Evolutionary conservation across 352 stramenopile species (phyloP).

Genomic region (Phytopythium chamaehyphon): DNA sequence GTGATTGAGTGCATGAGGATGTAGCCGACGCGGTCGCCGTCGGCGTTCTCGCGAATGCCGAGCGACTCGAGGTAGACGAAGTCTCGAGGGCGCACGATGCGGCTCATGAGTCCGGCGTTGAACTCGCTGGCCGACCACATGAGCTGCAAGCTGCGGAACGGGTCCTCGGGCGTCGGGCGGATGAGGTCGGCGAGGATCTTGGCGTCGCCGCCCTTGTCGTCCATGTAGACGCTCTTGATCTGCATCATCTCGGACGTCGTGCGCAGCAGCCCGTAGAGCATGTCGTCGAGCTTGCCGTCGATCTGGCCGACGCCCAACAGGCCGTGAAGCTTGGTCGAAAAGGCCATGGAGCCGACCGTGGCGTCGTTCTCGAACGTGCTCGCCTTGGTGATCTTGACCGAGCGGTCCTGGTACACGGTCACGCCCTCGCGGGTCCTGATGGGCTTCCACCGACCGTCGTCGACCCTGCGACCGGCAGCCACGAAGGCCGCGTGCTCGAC

Average conservation of each 20-base stretch:
- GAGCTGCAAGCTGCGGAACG: slow-evolving; percentile 37
- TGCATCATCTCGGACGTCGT: slow-evolving; percentile 20
- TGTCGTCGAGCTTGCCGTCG: slow-evolving; percentile 39
- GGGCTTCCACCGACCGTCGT: slow-evolving; percentile 33
- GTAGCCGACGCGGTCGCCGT: slow-evolving; percentile 48
- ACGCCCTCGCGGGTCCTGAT: slow-evolving; percentile 22
- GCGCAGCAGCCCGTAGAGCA: slow-evolving; percentile 37
- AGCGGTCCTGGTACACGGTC: slow-evolving; percentile 21
- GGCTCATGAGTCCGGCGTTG: slow-evolving; percentile 17
- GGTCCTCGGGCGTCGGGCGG: slow-evolving; percentile 25
- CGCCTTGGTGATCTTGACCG: background rate
- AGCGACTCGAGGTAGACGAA: slow-evolving; percentile 42
- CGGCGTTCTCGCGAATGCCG: slow-evolving; percentile 31
- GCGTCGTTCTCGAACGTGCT: slow-evolving; percentile 10
- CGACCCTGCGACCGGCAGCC: slow-evolving; percentile 14
- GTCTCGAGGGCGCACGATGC: slow-evolving; percentile 38
- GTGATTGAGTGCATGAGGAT: slow-evolving; percentile 50
- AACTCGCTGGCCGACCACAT: slow-evolving; percentile 39
- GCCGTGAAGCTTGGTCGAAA: slow-evolving; percentile 18
- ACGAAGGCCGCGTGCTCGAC: slow-evolving; percentile 32
- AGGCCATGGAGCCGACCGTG: slow-evolving; percentile 5
- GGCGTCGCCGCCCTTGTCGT: slow-evolving; percentile 31
- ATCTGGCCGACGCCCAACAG: slow-evolving; percentile 37
- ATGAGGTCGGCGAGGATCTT: slow-evolving; percentile 33
- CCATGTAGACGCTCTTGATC: slow-evolving; percentile 23